Conservation (phyloP, 2,329 filamentous ascomycete species). For the Penicillium thymicola region DNA sequence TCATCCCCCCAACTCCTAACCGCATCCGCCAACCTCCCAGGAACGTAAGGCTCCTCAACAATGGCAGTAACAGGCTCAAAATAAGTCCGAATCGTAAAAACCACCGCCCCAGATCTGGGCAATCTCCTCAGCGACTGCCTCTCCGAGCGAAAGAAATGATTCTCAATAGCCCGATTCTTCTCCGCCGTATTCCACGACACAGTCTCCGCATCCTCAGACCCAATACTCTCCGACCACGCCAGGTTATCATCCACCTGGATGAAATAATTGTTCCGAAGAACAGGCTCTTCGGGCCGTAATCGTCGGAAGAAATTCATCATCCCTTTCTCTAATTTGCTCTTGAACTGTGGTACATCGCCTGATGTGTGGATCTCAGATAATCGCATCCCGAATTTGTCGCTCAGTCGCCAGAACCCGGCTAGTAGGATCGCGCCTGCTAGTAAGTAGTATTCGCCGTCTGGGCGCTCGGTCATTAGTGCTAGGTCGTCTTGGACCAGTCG, state of each 20-base stretch:
- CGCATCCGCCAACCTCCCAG: constrained; percentile 72
- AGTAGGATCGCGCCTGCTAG: constrained; percentile 73
- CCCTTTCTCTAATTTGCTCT: constrained; percentile 67
- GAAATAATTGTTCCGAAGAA: constrained; percentile 78
- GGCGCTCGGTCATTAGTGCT: constrained; percentile 74
- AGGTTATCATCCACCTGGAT: constrained; percentile 78
- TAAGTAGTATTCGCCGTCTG: constrained; percentile 77
- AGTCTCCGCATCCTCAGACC: constrained; percentile 61
- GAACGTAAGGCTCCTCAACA: constrained; percentile 69
- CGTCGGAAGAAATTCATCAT: constrained; percentile 80
- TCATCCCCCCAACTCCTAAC: constrained; percentile 78
- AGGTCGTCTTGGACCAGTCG: constrained; percentile 78
- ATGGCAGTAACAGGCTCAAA: constrained; percentile 70
- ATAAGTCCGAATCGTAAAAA: constrained; percentile 78
- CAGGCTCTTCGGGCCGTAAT: constrained; percentile 63
- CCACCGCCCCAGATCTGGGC: constrained; percentile 56
- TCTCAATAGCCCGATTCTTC: constrained; percentile 67
- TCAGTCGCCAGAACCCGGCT: constrained; percentile 77
- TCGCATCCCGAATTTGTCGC: constrained; percentile 77
- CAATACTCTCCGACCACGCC: constrained; percentile 74
- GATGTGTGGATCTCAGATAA: constrained; percentile 76
- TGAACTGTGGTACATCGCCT: constrained; percentile 71
- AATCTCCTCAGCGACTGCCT: constrained; percentile 66
- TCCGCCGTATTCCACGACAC: constrained; percentile 73
- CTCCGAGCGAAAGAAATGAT: constrained; percentile 76